phyloP scores from a whole-genome alignment of 768 basidiomycete species.

The Trametes cubensis region DNA sequence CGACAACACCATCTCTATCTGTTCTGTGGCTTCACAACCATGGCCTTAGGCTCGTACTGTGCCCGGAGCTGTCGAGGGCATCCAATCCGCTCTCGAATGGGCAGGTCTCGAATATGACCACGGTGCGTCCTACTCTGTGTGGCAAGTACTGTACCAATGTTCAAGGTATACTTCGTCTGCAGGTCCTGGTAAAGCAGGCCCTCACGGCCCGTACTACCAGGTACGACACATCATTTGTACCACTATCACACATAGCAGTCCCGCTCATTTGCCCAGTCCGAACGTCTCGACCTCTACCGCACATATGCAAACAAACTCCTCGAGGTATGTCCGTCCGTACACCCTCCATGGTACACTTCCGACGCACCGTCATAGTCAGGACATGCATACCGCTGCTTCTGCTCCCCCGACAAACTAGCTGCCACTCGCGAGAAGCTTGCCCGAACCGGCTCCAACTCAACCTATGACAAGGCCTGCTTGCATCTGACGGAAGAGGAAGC shows the following conservation, averaged over 20 bases:
- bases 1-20: neutral
- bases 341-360: neutral
- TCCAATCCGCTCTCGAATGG: conserved; percentile 80
- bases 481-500: conserved; percentile 88
- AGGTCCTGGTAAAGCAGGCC: conserved; percentile 81
- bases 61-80: conserved; percentile 81
- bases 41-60: conserved; percentile 72
- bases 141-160: neutral
- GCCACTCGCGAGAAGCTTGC: conserved; percentile 71
- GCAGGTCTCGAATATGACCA: conserved; percentile 90
- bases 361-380: conserved; percentile 55
- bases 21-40: neutral
- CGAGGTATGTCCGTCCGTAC: conserved; percentile 52
- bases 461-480: conserved; percentile 89
- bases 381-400: conserved; percentile 95
- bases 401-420: conserved; percentile 70
- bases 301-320: conserved; percentile 72
- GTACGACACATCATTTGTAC: conserved; percentile 40
- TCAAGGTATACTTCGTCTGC: neutral
- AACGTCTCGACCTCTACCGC: conserved; percentile 85
- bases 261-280: conserved; percentile 56
- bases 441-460: conserved; percentile 69
- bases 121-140: conserved; percentile 51
- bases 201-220: conserved; percentile 86
- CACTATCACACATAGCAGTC: neutral